Evolutionary conservation across 2,329 filamentous ascomycete genomes (phyloP), one percentile per base, ranked within the genome.

Genomic region (Pseudonectria foliicola): DNA sequence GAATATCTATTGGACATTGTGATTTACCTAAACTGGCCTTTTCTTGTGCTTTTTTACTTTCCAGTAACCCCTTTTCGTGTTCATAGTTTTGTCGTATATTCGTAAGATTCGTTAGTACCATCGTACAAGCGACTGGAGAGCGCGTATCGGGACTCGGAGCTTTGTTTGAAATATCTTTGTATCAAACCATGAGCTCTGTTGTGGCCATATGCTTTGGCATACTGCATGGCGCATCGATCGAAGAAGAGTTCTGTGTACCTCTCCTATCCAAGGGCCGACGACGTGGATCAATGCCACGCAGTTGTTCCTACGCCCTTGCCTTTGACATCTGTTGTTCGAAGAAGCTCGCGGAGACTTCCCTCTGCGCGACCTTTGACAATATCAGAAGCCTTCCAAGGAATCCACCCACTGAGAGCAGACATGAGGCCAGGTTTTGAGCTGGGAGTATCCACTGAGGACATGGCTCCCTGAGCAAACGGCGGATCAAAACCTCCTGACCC

Each of bases 341-440:
- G 55, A 13, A 80, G 51, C 27, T 73, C 66, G 35, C 72, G 62
- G 14, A 80, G 57, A 35, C 68, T 77, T 2, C 73, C 72, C 51
- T 77, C 74, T 1, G 75, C 75, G 47, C 73, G 66, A 40, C 69
- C 65, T 34, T 55, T 49, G 28, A 56, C 42, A 12, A 39, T 31
- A 23, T 44, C 40, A 6, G 40, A 13, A 13, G 62, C 39, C 33
- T 45, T 60, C 68, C 69, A 72, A 0, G 62, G 64, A 6, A 72
- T 61, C 66, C 68, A 73, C 14, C 60, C 56, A 21, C 62, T 58
- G 29, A 72, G 55, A 1, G 64, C 60, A 0, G 60, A 59, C 2
- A 68, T 50, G 18, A 65, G 44, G 14, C 55, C 41, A 18, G 50
- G 51, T 34, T 50, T 46, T 15, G 55, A 42, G 25, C 50, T 44